Base-by-base conservation (phyloP, 208 protist species). In the Borovskyia barvae region DNA sequence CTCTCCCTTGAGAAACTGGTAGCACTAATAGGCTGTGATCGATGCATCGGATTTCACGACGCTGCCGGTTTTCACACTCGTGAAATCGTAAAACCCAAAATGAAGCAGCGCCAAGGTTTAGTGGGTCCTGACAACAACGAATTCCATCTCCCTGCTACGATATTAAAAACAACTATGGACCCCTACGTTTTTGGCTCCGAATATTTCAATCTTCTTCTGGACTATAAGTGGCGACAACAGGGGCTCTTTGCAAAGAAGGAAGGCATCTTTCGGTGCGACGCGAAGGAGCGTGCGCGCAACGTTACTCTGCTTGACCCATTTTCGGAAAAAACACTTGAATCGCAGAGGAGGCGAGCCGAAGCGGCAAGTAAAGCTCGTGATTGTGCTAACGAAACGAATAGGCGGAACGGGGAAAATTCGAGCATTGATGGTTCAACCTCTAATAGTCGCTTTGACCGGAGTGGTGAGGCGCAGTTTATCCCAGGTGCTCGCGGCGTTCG, bases 171-270 rank as follows among this genome's bases (percentile, higher is more conserved):
- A 36, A 90, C 88, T 0, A 67, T 89, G 33, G 85, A 95, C 50
- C 88, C 88, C 5, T 95, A 92, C 60, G 83, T 92, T 3, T 92
- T 95, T 77, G 85, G 83, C 17, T 75, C 75, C 9, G 83, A 92
- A 39, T 95, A 95, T 51, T 95, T 93, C 67, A 72, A 90, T 60
- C 63, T 90, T 25, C 58, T 95, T 0, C 60, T 95, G 19, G 84
- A 92, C 54, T 92, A 93, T 59, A 80, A 91, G 29, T 95, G 89
- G 86, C 80, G 40, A 11, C 74, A 82, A 37, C 50, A 39, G 14
- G 70, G 45, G 17, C 47, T 74, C 0, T 82, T 80, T 17, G 49
- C 48, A 15, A 62, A 68, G 51, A 47, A 46, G 6, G 59, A 70
- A 12, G 42, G 26, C 8, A 56, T 40, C 45, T 92, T 82, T 45